phyloP scores from a whole-genome alignment of 73 alveolate species.

The Breviolum minutum region DNA sequence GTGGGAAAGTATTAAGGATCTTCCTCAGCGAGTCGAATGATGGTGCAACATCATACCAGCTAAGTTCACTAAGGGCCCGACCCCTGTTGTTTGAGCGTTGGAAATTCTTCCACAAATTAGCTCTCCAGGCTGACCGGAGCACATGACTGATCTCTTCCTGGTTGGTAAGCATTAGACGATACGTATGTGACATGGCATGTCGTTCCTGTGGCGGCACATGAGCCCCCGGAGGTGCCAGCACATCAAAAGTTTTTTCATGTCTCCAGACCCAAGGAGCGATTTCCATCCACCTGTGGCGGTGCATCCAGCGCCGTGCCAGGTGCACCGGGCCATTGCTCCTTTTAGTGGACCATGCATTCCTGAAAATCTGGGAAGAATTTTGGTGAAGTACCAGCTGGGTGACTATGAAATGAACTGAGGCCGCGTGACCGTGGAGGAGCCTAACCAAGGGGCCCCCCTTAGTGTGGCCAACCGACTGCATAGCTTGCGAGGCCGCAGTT shows the following conservation, averaged over 20 bases:
- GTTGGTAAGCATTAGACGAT: not conserved
- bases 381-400: not conserved
- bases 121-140: not conserved
- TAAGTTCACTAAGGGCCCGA: too few relatives aligned
- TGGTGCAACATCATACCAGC: not conserved
- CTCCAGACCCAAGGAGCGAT: not conserved
- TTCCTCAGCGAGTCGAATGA: not conserved
- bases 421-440: not conserved
- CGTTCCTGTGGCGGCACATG: not conserved
- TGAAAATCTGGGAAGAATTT: not conserved
- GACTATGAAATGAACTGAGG: not conserved
- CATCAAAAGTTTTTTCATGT: not conserved
- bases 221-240: not conserved
- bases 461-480: not conserved
- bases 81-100: not conserved
- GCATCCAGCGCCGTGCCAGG: conserved; percentile 1
- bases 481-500: not conserved
- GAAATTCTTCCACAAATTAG: not conserved
- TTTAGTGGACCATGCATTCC: not conserved
- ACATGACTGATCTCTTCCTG: not conserved
- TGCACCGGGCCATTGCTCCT: not conserved
- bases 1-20: not conserved
- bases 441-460: not conserved
- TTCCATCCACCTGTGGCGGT: not conserved
- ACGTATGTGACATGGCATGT: not conserved